These are phyloP conservation scores for Zalerion maritima DNA, from an alignment of 495 filamentous ascomycete genomes.

Conservation along the genomic window DNA sequence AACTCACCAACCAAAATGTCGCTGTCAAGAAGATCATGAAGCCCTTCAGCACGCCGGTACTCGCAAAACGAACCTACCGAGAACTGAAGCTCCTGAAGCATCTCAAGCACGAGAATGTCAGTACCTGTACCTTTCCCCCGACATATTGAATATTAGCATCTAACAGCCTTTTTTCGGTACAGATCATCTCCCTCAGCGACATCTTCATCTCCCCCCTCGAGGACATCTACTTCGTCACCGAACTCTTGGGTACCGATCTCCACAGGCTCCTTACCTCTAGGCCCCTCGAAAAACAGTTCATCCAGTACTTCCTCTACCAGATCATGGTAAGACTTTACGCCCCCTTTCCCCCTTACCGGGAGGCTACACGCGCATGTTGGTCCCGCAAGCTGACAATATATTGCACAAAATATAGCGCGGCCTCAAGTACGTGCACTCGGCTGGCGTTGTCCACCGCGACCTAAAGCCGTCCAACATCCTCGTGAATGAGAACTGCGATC, in stretches of 20 bases:
- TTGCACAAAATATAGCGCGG: conserved; percentile 76
- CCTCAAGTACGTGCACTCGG: conserved; percentile 97
- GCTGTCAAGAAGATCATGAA: conserved; percentile 99
- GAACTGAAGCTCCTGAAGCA: conserved; percentile 97
- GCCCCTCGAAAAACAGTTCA: conserved; percentile 97
- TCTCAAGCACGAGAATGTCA: conserved; percentile 88
- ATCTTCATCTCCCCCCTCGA: conserved; percentile 99
- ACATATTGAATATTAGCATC: conserved; percentile 13
- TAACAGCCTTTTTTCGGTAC: conserved; percentile 8
- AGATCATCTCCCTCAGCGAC: conserved; percentile 97
- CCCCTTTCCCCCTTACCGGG: not conserved
- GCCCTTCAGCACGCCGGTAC: conserved; percentile 93
- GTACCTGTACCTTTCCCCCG: conserved; percentile 12
- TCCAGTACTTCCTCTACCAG: conserved; percentile 98
- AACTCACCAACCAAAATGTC: conserved; percentile 88
- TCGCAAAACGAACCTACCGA: conserved; percentile 93
- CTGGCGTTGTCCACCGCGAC: conserved; percentile 93
- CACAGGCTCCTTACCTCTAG: conserved; percentile 90
- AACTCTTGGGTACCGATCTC: conserved; percentile 90
- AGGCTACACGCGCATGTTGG: too few relatives aligned
- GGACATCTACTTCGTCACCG: conserved; percentile 98
- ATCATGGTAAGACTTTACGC: conserved; percentile 55
- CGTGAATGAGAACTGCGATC: conserved; percentile 97
- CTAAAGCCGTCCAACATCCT: conserved; percentile 97
- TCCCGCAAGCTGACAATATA: conserved; percentile 24